Conservation (phyloP, 2,329 filamentous ascomycete genomes). For the Aspergillus novofumigatus region DNA sequence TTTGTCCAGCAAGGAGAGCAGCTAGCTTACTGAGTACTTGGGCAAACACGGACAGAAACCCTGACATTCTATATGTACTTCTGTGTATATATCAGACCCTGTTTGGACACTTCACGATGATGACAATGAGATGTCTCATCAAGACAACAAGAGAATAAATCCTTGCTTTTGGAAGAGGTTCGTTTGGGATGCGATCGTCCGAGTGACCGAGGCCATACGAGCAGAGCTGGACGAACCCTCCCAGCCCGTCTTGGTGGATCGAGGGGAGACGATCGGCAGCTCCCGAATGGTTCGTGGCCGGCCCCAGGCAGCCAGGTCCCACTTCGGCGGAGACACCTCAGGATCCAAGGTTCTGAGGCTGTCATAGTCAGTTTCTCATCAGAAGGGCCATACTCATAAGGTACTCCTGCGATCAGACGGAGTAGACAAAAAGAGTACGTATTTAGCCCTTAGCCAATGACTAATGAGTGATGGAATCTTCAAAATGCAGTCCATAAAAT, state of each 20-base stretch:
- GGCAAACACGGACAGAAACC: neutral
- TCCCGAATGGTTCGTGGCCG: constrained; percentile 9
- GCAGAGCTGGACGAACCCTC: neutral
- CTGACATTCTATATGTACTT: neutral
- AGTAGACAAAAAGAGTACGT: neutral
- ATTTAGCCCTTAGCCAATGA: neutral
- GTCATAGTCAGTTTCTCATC: too few relatives aligned
- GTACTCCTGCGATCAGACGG: neutral
- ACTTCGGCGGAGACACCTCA: neutral
- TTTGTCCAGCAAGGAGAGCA: neutral
- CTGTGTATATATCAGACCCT: neutral
- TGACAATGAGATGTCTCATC: neutral
- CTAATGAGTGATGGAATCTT: too few relatives aligned
- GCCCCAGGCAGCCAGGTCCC: neutral
- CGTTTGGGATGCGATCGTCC: neutral
- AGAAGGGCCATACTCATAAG: too few relatives aligned
- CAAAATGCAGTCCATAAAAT: neutral
- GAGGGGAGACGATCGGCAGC: constrained; percentile 6
- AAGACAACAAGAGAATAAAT: neutral
- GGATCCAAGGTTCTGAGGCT: neutral
- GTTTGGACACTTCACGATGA: neutral
- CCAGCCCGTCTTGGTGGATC: too few relatives aligned
- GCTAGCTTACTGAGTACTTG: too few relatives aligned
- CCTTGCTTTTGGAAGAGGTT: neutral
- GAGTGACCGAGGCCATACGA: neutral